Evolutionary conservation across 2,329 filamentous ascomycete genomes (phyloP), one percentile per base, ranked within the genome.

Genomic region (Fusarium multiceps): DNA sequence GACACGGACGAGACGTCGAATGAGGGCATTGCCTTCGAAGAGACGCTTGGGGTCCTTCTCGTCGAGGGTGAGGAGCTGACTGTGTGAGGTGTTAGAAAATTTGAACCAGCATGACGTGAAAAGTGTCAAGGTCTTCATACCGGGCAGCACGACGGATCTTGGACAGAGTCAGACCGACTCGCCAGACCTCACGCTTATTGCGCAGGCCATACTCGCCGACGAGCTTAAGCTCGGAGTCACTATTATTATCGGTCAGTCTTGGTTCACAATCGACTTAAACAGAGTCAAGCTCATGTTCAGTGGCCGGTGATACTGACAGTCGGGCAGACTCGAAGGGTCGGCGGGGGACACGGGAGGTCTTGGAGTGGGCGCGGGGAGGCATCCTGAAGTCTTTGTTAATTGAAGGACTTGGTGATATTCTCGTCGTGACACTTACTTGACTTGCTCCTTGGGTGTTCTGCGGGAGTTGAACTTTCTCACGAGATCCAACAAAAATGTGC

Each of bases 111-210:
- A 37, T 47, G 54, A 53, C n/a, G 18, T 43, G 18, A 42, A 46
- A 55, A 53, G 41, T 48, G 30, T 27, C 12, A 25, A 54, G 8
- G 46, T 41, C 27, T 34, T 72, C 80, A 66, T 93, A 98, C 95
- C 96, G 96, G 84, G 96, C 96, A 92, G 96, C 96, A 97, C 96
- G 96, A 94, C 96, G 96, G 82, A 99, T 99, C 92, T 98, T 98
- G 88, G 96, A 98, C 82, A 99, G 92, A 82, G 95, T 98, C 86
- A 99, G 92, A 90, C 93, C 92, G 87, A 99, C 96, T 87, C 96
- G 94, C 96, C 96, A 99, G 83, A 99, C 96, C 90, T 99, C 96
- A 89, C 96, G 95, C 94, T 99, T 99, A 90, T 99, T 99, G 87
- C 94, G 93, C 81, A 99, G 93, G 87, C 96, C 96, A 90, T 97